A percentile compares a stretch with the other conserved stretches of the same genome.
phyloP scores from a whole-genome alignment of 305 asterid genomes.

The Lippia alba region DNA sequence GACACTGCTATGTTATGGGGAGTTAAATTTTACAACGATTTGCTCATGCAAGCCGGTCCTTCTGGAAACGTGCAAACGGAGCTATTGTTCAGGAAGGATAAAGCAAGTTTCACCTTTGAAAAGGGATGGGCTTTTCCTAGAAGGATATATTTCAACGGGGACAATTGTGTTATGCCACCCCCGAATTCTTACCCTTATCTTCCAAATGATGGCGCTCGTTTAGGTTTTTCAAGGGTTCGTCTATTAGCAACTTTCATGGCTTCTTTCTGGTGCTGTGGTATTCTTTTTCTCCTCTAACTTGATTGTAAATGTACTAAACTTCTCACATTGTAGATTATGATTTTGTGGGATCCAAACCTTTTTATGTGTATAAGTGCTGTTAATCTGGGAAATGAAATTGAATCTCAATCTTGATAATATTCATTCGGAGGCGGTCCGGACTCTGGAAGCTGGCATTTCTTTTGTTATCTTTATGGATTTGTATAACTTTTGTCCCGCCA shows the following conservation, averaged over 20 bases:
- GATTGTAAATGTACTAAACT: conserved; percentile 9
- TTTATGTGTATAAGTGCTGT: too few relatives aligned
- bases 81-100: conserved; percentile 54
- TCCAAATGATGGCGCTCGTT: conserved; percentile 36
- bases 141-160: conserved; percentile 60
- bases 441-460: too few relatives aligned
- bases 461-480: too few relatives aligned
- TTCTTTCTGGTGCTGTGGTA: neutral
- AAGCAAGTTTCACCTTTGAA: conserved; percentile 47
- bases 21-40: conserved; percentile 54
- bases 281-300: neutral
- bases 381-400: too few relatives aligned
- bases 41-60: conserved; percentile 52
- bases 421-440: too few relatives aligned
- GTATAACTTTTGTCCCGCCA: too few relatives aligned
- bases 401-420: too few relatives aligned
- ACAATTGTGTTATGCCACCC: conserved; percentile 65
- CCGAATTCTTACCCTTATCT: conserved; percentile 54
- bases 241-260: conserved; percentile 12
- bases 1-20: conserved; percentile 69
- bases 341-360: too few relatives aligned
- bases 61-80: conserved; percentile 63
- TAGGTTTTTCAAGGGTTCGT: conserved; percentile 8
- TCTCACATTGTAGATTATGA: too few relatives aligned
- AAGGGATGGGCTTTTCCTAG: conserved; percentile 72